A percentile compares a stretch with the other conserved stretches of the same genome.
Evolutionary conservation across 2,329 filamentous ascomycete species (phyloP).

Genomic region (Nemania sp.): DNA sequence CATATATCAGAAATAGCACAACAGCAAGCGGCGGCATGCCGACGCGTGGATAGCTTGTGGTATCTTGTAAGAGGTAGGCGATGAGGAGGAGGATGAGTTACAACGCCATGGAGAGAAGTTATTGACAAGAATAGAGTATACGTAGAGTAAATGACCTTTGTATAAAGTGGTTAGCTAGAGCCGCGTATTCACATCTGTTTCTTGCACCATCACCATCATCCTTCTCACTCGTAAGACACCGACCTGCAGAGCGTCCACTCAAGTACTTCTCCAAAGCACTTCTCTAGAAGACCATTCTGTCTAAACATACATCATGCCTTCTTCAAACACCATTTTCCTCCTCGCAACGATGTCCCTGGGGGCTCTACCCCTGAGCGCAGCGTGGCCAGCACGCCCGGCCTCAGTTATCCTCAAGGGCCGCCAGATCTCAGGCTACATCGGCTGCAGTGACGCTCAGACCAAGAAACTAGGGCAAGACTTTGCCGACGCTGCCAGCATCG

Average conservation of each 20-base stretch:
- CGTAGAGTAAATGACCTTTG: not conserved
- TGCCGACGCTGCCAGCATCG: constrained; percentile 13
- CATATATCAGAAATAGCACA: not conserved
- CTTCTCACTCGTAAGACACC: not conserved
- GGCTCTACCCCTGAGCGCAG: not conserved
- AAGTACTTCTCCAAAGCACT: not conserved
- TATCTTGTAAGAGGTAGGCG: too few relatives aligned
- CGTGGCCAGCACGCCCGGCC: not conserved
- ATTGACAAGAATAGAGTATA: not conserved
- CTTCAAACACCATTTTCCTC: not conserved
- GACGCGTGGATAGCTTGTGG: too few relatives aligned
- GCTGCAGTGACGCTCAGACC: not conserved
- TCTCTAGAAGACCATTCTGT: not conserved
- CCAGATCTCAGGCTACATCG: not conserved
- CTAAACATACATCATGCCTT: not conserved
- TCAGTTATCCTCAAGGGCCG: not conserved
- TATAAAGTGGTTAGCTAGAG: not conserved
- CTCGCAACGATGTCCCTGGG: not conserved
- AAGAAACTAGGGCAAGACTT: constrained; percentile 12
- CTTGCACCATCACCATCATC: not conserved
- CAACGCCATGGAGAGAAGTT: not conserved
- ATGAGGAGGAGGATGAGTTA: not conserved
- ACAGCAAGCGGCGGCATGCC: too few relatives aligned
- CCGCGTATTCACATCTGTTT: not conserved
- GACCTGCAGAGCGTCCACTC: not conserved